A percentile compares a stretch with the other conserved stretches of the same genome.
Conservation (phyloP, 306 rosid genomes). For the Arachis stenosperma region DNA sequence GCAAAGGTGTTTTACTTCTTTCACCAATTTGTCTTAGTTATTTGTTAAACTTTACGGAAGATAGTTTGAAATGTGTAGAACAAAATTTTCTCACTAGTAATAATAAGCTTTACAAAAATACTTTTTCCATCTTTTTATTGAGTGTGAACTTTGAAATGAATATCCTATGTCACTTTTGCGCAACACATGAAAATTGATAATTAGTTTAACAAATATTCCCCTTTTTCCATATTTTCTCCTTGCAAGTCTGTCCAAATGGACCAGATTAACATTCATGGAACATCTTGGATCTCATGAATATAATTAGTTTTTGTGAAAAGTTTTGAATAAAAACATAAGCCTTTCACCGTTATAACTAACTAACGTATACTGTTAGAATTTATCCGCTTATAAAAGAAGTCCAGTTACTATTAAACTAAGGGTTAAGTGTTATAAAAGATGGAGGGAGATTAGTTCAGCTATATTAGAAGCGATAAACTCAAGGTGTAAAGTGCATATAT, state of each 20-base stretch:
- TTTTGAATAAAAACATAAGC: too few species aligned
- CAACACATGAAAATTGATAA: slow-evolving; percentile 10
- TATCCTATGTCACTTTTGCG: neutral
- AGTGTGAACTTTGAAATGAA: neutral
- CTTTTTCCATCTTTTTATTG: slow-evolving; percentile 16
- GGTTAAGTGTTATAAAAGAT: too few species aligned
- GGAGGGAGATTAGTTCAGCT: too few species aligned
- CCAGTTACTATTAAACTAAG: too few species aligned
- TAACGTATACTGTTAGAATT: too few species aligned
- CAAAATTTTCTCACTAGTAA: neutral
- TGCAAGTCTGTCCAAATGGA: slow-evolving; percentile 14
- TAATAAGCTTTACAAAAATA: slow-evolving; percentile 11
- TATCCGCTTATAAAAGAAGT: too few species aligned
- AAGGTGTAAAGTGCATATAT: too few species aligned
- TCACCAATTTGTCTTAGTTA: neutral
- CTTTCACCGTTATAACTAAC: too few species aligned
- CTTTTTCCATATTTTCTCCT: neutral
- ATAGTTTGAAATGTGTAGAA: slow-evolving; percentile 12
- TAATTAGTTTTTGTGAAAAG: too few species aligned
- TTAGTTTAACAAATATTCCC: neutral
- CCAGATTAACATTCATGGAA: slow-evolving; percentile 19
- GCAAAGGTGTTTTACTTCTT: slow-evolving; percentile 60
- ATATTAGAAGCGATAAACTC: too few species aligned
- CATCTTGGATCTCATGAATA: neutral
- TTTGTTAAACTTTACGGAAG: slow-evolving; percentile 12